Evolutionary conservation across 2,329 filamentous ascomycete genomes (phyloP).

Genomic region (Hymenoscyphus occultus): DNA sequence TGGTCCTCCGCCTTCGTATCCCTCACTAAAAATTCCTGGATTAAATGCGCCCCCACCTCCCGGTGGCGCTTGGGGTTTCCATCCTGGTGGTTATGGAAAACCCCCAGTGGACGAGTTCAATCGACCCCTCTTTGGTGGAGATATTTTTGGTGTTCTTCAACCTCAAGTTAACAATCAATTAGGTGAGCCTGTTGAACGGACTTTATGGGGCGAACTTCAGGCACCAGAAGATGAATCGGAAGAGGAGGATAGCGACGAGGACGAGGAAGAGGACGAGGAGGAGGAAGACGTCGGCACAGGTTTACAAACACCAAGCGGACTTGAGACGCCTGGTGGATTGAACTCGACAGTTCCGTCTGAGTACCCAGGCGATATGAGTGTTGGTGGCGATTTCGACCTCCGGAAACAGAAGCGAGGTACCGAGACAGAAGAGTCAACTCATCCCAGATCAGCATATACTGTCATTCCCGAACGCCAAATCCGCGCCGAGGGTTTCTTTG

Average conservation of each 20-base stretch:
- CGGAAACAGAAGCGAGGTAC: constrained; percentile 82
- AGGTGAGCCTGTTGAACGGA: constrained; percentile 81
- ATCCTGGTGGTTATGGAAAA: constrained; percentile 93
- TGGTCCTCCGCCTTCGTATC: constrained; percentile 90
- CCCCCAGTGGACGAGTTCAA: constrained; percentile 93
- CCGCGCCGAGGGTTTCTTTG: constrained; percentile 88
- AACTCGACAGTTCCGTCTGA: constrained; percentile 79
- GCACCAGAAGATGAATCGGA: constrained; percentile 74
- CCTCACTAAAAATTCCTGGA: constrained; percentile 89
- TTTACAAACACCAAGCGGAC: constrained; percentile 69
- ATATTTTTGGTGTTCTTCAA: constrained; percentile 81
- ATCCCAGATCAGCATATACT: constrained; percentile 79
- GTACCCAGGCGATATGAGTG: constrained; percentile 69
- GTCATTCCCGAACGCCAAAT: constrained; percentile 87
- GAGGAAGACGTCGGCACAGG: constrained; percentile 62
- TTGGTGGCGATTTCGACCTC: constrained; percentile 85
- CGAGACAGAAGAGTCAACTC: constrained; percentile 77
- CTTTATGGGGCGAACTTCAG: constrained; percentile 89
- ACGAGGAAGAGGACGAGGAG: constrained; percentile 62
- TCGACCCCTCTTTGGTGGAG: constrained; percentile 85
- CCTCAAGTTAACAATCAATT: constrained; percentile 58
- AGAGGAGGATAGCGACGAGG: constrained; percentile 65
- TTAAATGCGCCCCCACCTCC: constrained; percentile 89
- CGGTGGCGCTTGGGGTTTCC: constrained; percentile 90
- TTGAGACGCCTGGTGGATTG: constrained; percentile 79